Conservation (phyloP, 352 stramenopile species). For the Phytophthora litchii region DNA sequence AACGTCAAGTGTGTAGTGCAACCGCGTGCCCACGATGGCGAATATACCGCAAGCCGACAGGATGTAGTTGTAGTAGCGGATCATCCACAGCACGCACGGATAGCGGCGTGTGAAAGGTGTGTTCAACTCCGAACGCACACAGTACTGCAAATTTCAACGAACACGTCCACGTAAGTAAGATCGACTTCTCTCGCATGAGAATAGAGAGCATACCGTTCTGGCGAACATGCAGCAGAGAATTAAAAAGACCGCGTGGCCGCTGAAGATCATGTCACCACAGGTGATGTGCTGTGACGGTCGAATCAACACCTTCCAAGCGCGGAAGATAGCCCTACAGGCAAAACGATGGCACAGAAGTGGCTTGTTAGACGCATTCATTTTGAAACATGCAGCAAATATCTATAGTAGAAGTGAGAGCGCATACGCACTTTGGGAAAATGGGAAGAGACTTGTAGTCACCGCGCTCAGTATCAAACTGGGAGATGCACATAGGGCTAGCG, state of each 20-base stretch:
- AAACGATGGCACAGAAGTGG: background rate
- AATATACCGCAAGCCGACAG: slow-evolving; percentile 72
- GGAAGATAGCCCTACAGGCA: slow-evolving; percentile 65
- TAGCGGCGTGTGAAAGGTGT: slow-evolving; percentile 84
- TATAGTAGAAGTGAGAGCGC: background rate
- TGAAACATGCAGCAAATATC: background rate
- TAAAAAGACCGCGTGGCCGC: slow-evolving; percentile 85
- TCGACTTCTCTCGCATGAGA: background rate
- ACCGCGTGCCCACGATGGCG: slow-evolving; percentile 81
- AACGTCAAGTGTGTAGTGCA: slow-evolving; percentile 90
- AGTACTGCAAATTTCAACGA: slow-evolving; percentile 60
- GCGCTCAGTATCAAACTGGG: slow-evolving; percentile 72
- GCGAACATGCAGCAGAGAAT: slow-evolving; percentile 85
- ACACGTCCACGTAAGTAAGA: slow-evolving; percentile 8
- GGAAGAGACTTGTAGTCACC: slow-evolving; percentile 83
- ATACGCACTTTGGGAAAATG: slow-evolving; percentile 86
- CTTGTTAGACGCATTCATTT: background rate
- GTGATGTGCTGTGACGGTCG: slow-evolving; percentile 87
- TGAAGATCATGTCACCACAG: slow-evolving; percentile 91
- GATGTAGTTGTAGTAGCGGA: slow-evolving; percentile 81
- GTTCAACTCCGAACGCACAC: slow-evolving; percentile 78
- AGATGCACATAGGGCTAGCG: slow-evolving; percentile 87
- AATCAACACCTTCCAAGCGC: slow-evolving; percentile 85
- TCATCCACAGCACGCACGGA: slow-evolving; percentile 77
- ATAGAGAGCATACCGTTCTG: slow-evolving; percentile 56